Evolutionary conservation across 345 rosid genomes (phyloP), one percentile per base, ranked within the genome.

Genomic region (Limnanthes douglasii): DNA sequence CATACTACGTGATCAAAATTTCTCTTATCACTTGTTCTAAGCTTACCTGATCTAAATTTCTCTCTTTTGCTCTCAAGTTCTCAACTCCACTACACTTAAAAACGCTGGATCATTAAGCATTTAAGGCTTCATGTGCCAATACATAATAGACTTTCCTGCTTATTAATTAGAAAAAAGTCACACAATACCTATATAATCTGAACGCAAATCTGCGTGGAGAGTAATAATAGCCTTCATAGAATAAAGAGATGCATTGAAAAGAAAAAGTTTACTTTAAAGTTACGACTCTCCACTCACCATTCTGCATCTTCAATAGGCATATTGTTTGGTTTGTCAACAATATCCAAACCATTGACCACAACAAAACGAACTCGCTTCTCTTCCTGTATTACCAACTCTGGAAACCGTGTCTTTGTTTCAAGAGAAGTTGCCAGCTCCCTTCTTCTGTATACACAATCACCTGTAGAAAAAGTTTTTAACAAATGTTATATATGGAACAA

Each of bases 321-420:
- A 32, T 48, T 41, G 53, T 51, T 55, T 30, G 95, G 95, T 54
- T 70, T 88, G 65, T 88, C 95, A 9, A 79, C 70, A 35, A 88
- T 76, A 66, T 70, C 93, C 59, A 88, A 70, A 34, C 97, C 97
- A 66, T 79, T 88, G 11, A 88, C 79, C 51, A 88, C 93, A 13
- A 88, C 95, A 55, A 88, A 88, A 12, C 90, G 90, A 56, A 88
- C 86, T 50, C 90, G 62, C 64, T 83, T 88, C 68, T 76, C 97
- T 58, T 79, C 97, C 18, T 83, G 95, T 65, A 79, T 72, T 13
- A 83, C 97, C 56, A 88, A 57, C 56, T 88, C 95, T n/a, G 97
- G 95, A 60, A 83, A 88, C 34, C 84, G 66, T 22, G 86, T 69
- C 47, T 93, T 72, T 46, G 95, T 88, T 67, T 83, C 95, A 33